These are phyloP conservation scores for Vararia minispora DNA, from an alignment of 768 basidiomycete species.

Conservation along the genomic window DNA sequence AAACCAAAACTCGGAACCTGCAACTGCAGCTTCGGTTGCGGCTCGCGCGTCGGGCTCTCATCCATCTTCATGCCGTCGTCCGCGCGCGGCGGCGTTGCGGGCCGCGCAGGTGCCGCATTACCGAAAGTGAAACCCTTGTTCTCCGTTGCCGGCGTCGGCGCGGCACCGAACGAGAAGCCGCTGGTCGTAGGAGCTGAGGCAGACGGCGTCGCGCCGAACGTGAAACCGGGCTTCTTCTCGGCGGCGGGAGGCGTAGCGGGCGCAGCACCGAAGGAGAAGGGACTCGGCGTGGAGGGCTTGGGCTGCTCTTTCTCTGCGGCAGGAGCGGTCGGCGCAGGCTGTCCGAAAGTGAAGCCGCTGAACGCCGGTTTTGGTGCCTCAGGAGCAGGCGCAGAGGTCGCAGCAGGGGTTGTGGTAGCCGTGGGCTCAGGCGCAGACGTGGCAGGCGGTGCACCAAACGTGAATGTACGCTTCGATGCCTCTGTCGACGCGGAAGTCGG, in stretches of 20 bases:
- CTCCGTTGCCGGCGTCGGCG: conserved; percentile 13
- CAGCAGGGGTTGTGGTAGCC: conserved; percentile 15
- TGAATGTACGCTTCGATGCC: conserved; percentile 9
- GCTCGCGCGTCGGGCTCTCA: conserved; percentile 54
- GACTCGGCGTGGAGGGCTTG: no score
- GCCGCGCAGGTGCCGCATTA: conserved; percentile 27
- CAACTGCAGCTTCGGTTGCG: conserved; percentile 9
- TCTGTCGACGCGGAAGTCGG: neutral
- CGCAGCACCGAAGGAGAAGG: conserved; percentile 19
- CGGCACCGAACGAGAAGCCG: conserved; percentile 38
- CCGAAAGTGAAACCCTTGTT: conserved; percentile 49
- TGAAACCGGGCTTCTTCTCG: conserved; percentile 25
- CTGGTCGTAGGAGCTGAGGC: no score
- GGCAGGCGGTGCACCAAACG: conserved; percentile 15
- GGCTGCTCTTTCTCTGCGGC: no score
- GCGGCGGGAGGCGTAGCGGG: conserved; percentile 18
- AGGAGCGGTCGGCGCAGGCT: conserved; percentile 14
- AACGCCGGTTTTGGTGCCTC: conserved; percentile 35
- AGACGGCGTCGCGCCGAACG: no score
- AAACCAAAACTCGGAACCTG: conserved; percentile 12
- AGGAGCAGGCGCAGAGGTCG: conserved; percentile 18
- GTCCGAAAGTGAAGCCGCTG: conserved; percentile 37
- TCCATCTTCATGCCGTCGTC: conserved; percentile 72
- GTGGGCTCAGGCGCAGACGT: no score
- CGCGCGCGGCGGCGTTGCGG: conserved; percentile 55